These are phyloP conservation scores for Puccinia polysora DNA, from an alignment of 1,284 basidiomycete species.

Conservation along the genomic window DNA sequence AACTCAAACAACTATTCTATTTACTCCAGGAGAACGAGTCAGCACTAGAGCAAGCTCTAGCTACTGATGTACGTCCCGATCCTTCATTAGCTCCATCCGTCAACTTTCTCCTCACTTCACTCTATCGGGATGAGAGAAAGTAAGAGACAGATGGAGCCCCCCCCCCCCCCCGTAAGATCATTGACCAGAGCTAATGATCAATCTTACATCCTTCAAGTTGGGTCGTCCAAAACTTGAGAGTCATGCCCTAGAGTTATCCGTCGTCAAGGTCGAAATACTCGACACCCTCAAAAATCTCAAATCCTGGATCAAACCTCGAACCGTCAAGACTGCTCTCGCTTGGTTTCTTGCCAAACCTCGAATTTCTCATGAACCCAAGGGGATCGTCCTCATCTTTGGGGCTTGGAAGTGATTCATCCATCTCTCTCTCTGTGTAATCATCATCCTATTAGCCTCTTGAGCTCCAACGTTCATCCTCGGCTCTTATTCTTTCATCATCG, in stretches of 20 bases:
- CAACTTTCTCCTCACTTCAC: background rate
- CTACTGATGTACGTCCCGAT: slow-evolving; percentile 47
- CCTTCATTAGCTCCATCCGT: background rate
- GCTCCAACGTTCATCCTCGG: background rate
- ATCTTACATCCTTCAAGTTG: slow-evolving; percentile 45
- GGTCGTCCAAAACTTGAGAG: slow-evolving; percentile 53
- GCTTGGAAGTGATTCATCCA: slow-evolving; percentile 51
- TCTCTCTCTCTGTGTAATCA: background rate
- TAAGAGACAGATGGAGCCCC: background rate
- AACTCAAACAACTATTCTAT: slow-evolving; percentile 53
- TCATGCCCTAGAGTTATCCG: slow-evolving; percentile 51
- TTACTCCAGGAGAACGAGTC: slow-evolving; percentile 52
- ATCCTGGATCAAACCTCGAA: slow-evolving; percentile 52
- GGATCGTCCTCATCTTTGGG: slow-evolving; percentile 53
- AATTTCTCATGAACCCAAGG: slow-evolving; percentile 54
- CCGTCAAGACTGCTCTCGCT: slow-evolving; percentile 50
- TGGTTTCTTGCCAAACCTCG: slow-evolving; percentile 52
- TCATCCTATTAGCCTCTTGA: slow-evolving; percentile 28
- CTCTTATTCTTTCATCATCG: slow-evolving; percentile 23
- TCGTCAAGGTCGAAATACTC: slow-evolving; percentile 52
- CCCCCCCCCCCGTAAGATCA: no score
- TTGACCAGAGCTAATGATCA: background rate
- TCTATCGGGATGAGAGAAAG: background rate
- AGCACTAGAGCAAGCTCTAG: slow-evolving; percentile 50
- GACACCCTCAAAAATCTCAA: slow-evolving; percentile 51